Conservation (phyloP, 2,329 filamentous ascomycete genomes). For the Neoascochyta sp. region DNA sequence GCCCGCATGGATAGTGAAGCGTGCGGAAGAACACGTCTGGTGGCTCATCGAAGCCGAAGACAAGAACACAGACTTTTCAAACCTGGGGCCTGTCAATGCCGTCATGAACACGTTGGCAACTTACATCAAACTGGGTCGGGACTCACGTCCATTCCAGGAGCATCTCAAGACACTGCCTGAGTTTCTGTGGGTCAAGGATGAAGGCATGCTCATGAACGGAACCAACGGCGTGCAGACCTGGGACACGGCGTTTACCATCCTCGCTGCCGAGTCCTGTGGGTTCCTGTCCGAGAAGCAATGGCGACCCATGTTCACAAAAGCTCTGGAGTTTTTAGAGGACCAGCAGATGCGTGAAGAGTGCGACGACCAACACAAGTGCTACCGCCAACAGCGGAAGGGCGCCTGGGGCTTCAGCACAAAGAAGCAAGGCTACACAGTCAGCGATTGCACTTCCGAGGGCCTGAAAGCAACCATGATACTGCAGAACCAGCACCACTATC, state of each 20-base stretch:
- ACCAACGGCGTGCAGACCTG: constrained; percentile 98
- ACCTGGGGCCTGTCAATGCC: constrained; percentile 83
- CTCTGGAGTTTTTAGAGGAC: constrained; percentile 78
- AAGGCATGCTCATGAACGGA: constrained; percentile 92
- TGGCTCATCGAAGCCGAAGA: constrained; percentile 87
- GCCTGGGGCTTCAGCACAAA: constrained; percentile 95
- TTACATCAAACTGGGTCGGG: constrained; percentile 79
- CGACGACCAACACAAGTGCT: constrained; percentile 71
- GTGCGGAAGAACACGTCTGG: constrained; percentile 77
- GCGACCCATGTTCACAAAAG: constrained; percentile 77
- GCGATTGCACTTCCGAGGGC: constrained; percentile 89
- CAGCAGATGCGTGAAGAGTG: constrained; percentile 89
- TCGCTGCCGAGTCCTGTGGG: constrained; percentile 74
- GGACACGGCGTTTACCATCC: constrained; percentile 90
- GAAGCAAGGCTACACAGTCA: constrained; percentile 90
- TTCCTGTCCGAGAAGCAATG: constrained; percentile 74
- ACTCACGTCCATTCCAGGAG: constrained; percentile 64
- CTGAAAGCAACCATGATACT: constrained; percentile 82
- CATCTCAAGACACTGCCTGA: constrained; percentile 81
- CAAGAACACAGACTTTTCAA: constrained; percentile 82
- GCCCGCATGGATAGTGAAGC: constrained; percentile 59
- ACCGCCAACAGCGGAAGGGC: constrained; percentile 86
- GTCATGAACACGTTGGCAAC: constrained; percentile 87
- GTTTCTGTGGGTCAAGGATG: constrained; percentile 84
- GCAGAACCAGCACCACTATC: constrained; percentile 70